Evolutionary conservation across 441 rosid genomes (phyloP).

Genomic region (Populus hybrid): DNA sequence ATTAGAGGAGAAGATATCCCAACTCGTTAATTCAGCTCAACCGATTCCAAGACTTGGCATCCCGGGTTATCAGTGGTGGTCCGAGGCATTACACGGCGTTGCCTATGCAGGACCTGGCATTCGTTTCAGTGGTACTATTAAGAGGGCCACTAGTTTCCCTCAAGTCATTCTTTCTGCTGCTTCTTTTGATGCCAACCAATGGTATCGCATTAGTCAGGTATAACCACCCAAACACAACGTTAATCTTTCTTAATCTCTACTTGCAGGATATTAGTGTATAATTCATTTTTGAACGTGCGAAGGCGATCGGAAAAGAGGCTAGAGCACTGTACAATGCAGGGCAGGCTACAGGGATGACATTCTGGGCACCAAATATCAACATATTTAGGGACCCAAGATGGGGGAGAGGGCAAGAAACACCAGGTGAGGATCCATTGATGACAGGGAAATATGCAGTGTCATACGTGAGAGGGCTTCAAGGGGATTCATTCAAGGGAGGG

Average conservation of each 20-base stretch:
- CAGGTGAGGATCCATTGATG: slow-evolving; percentile 88
- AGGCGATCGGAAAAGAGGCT: slow-evolving; percentile 89
- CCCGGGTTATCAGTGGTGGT: slow-evolving; percentile 96
- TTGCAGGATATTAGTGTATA: background rate
- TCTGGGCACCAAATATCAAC: slow-evolving; percentile 95
- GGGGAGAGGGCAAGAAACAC: slow-evolving; percentile 99
- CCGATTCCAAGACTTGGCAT: slow-evolving; percentile 79
- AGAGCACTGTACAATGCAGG: slow-evolving; percentile 94
- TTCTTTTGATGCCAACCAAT: slow-evolving; percentile 74
- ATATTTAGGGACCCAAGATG: slow-evolving; percentile 92
- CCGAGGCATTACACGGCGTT: slow-evolving; percentile 94
- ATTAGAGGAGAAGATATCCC: slow-evolving; percentile 67
- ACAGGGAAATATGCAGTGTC: slow-evolving; percentile 79
- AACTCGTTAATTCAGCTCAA: slow-evolving; percentile 66
- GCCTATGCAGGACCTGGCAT: slow-evolving; percentile 87
- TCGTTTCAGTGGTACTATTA: slow-evolving; percentile 62
- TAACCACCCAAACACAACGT: slow-evolving; percentile 2
- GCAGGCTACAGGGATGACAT: slow-evolving; percentile 72
- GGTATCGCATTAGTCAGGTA: slow-evolving; percentile 96
- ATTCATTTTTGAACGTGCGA: background rate
- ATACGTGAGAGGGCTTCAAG: slow-evolving; percentile 78
- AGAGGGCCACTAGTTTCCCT: slow-evolving; percentile 90
- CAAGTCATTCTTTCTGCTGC: slow-evolving; percentile 91
- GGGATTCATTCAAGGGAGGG: slow-evolving; percentile 35
- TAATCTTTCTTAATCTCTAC: background rate